A percentile compares a stretch with the other conserved stretches of the same genome.
Conservation (phyloP, 192 early-diverging fungal genomes). For the Rhizophagus sp. region DNA sequence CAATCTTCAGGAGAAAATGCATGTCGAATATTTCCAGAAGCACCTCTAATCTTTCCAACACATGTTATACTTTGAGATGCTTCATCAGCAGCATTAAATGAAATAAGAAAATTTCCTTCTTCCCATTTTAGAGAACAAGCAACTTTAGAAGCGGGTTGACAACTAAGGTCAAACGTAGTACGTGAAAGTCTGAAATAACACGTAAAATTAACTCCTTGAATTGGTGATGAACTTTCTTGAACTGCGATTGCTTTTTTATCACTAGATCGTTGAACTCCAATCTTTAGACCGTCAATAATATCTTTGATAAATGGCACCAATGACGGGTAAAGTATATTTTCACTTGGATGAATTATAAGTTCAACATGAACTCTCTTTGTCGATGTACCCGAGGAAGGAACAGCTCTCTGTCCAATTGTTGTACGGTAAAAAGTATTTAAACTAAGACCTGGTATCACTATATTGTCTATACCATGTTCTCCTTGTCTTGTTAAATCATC, state of each 20-base stretch:
- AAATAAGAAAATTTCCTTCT: conserved; percentile 66
- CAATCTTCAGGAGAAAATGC: conserved; percentile 77
- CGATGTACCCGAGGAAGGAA: conserved; percentile 32
- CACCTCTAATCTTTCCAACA: conserved; percentile 57
- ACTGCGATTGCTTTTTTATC: conserved; percentile 35
- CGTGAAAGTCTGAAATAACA: conserved; percentile 61
- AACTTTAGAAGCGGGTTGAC: conserved; percentile 75
- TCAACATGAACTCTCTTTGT: conserved; percentile 57
- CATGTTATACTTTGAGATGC: conserved; percentile 51
- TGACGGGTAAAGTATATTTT: conserved; percentile 71
- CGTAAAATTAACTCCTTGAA: conserved; percentile 47
- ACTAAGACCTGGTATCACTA: conserved; percentile 55
- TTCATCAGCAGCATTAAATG: conserved; percentile 40
- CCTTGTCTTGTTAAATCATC: conserved; percentile 23
- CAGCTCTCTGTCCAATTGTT: conserved; percentile 42
- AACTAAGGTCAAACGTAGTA: conserved; percentile 71
- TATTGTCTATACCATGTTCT: conserved; percentile 48
- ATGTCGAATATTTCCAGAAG: conserved; percentile 65
- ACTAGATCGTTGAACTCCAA: conserved; percentile 50
- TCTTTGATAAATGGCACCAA: conserved; percentile 71
- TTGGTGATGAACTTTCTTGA: conserved; percentile 37
- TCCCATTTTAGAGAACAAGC: conserved; percentile 66
- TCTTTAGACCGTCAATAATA: conserved; percentile 61
- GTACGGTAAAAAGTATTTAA: conserved; percentile 49
- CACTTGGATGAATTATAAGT: conserved; percentile 65